A percentile compares a stretch with the other conserved stretches of the same genome.
phyloP scores from a whole-genome alignment of 306 rosid species.

The Rubus idaeus region DNA sequence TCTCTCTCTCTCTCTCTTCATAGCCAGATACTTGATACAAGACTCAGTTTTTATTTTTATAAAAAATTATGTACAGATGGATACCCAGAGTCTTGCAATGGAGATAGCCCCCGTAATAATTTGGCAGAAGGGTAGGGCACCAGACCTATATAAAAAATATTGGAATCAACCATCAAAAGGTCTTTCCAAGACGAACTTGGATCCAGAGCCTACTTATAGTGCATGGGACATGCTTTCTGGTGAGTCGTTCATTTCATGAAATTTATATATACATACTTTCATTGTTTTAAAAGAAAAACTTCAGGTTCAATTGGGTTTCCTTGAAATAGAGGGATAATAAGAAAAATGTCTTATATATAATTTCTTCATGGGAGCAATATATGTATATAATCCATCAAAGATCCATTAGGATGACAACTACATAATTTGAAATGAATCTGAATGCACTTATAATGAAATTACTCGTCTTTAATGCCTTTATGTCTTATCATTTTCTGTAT shows the following conservation, averaged over 20 bases:
- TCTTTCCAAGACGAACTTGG: constrained; percentile 55
- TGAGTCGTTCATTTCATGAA: constrained; percentile 27
- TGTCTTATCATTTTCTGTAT: background rate
- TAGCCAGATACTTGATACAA: constrained; percentile 12
- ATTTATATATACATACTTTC: background rate
- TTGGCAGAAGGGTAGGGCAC: constrained; percentile 69
- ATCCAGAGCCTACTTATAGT: constrained; percentile 44
- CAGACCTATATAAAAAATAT: constrained; percentile 60
- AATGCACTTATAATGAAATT: background rate
- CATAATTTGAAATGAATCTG: background rate
- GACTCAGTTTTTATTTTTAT: constrained; percentile 25
- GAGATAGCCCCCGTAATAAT: constrained; percentile 89
- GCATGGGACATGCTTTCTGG: constrained; percentile 90
- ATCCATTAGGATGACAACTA: background rate
- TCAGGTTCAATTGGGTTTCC: background rate
- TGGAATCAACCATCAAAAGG: constrained; percentile 63
- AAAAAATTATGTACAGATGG: constrained; percentile 60
- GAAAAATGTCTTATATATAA: background rate
- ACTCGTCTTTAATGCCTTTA: background rate
- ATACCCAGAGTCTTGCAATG: constrained; percentile 74
- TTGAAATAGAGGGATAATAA: background rate
- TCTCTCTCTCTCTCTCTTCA: background rate
- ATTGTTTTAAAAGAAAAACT: background rate
- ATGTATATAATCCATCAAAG: background rate
- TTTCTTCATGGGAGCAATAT: background rate